These are phyloP conservation scores for Backusella psychrophila DNA, from an alignment of 192 early-diverging fungal species.

Conservation along the genomic window DNA sequence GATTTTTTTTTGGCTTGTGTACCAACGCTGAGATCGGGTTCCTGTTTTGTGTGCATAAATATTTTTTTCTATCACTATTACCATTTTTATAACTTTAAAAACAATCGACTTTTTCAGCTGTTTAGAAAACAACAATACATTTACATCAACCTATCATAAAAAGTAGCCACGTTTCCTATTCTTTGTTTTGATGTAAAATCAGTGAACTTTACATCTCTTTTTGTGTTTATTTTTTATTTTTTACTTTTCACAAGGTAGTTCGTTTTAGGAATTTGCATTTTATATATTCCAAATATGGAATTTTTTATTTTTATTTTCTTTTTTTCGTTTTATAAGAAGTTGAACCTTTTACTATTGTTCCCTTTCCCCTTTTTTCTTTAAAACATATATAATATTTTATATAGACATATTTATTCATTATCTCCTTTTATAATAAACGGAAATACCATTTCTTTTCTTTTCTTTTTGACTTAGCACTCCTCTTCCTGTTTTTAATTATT, in stretches of 20 bases:
- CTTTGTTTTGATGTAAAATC: not conserved
- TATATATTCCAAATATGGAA: not conserved
- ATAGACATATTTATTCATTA: not conserved
- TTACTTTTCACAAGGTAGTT: not conserved
- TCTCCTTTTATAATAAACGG: not conserved
- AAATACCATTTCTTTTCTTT: not conserved
- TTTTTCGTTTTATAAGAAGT: constrained; percentile 5
- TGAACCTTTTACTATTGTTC: not conserved
- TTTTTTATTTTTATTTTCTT: not conserved
- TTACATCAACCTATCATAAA: not conserved
- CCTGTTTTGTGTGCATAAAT: not conserved
- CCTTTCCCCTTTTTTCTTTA: not conserved
- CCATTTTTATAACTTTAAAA: not conserved
- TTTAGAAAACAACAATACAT: not conserved
- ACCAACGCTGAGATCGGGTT: not conserved
- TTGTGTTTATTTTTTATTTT: not conserved
- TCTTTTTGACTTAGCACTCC: not conserved
- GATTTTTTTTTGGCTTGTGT: not conserved
- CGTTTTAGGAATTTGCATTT: constrained; percentile 1
- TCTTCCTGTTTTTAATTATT: not conserved
- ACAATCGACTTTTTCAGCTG: not conserved
- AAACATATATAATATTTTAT: not conserved
- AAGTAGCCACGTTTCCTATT: not conserved
- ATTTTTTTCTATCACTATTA: not conserved
- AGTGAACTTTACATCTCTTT: not conserved